Evolutionary conservation across 2,329 filamentous ascomycete species (phyloP).

Genomic region (Sporothrix protearum): DNA sequence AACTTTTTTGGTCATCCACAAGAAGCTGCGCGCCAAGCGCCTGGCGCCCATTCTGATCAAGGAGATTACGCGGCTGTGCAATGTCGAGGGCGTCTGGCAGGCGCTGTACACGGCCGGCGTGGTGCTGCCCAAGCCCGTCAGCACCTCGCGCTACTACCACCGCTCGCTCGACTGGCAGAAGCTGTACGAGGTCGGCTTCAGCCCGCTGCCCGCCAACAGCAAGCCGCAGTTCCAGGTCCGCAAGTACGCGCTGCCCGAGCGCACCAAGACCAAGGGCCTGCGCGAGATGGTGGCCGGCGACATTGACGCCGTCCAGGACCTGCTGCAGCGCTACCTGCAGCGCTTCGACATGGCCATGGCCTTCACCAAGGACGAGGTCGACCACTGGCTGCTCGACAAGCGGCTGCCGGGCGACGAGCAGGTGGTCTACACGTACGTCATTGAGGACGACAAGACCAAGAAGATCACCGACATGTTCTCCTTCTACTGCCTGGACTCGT

Average conservation of each 20-base stretch:
- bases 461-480: slow-evolving; percentile 96
- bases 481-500: slow-evolving; percentile 92
- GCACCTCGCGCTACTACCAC: slow-evolving; percentile 93
- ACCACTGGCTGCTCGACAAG: slow-evolving; percentile 82
- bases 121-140: slow-evolving; percentile 85
- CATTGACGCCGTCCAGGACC: slow-evolving; percentile 66
- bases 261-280: slow-evolving; percentile 69
- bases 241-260: slow-evolving; percentile 77
- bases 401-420: slow-evolving; percentile 63
- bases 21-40: slow-evolving; percentile 91
- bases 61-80: slow-evolving; percentile 90
- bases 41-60: slow-evolving; percentile 94
- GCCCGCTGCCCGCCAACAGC: slow-evolving; percentile 75
- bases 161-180: slow-evolving; percentile 94
- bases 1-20: slow-evolving; percentile 99
- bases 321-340: slow-evolving; percentile 73
- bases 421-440: slow-evolving; percentile 91
- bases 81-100: slow-evolving; percentile 82
- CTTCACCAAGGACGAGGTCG: slow-evolving; percentile 74
- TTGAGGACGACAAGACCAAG: slow-evolving; percentile 64
- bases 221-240: slow-evolving; percentile 81
- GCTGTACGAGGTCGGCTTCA: slow-evolving; percentile 91
- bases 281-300: slow-evolving; percentile 78
- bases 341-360: slow-evolving; percentile 82
- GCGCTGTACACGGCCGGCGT: slow-evolving; percentile 94